These are phyloP conservation scores for Hypoxylon sp. DNA, from an alignment of 2,329 filamentous ascomycete genomes.

Conservation along the genomic window DNA sequence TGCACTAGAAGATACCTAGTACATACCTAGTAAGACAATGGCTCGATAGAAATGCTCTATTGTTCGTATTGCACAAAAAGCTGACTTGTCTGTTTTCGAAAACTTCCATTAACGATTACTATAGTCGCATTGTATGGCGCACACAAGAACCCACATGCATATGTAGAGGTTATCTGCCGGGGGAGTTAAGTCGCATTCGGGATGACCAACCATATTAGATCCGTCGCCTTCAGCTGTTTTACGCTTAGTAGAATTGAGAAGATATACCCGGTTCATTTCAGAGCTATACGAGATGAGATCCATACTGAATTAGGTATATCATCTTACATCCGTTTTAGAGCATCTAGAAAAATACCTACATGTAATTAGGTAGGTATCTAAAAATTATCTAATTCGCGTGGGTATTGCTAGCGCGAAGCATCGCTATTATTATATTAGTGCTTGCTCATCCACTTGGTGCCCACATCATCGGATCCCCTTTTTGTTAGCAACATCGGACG, in stretches of 20 bases:
- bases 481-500: neutral
- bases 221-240: conserved; percentile 30
- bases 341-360: conserved; percentile 12
- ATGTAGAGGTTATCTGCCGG: conserved; percentile 26
- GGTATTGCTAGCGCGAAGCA: neutral
- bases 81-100: conserved; percentile 12
- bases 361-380: conserved; percentile 2
- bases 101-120: conserved; percentile 20
- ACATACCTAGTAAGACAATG: neutral
- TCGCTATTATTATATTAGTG: conserved; percentile 26
- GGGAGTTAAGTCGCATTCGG: conserved; percentile 31
- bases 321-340: conserved; percentile 6
- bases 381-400: conserved; percentile 1
- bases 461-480: conserved; percentile 6
- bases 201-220: conserved; percentile 21
- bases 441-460: neutral
- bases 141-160: conserved; percentile 3
- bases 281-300: conserved; percentile 20
- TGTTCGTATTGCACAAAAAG: conserved; percentile 30
- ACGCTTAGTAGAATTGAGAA: conserved; percentile 38
- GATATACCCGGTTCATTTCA: conserved; percentile 35
- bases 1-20: neutral
- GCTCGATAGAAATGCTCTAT: conserved; percentile 16
- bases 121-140: neutral
- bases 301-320: conserved; percentile 2